Base-by-base conservation (phyloP, 2,329 filamentous ascomycete genomes). In the Zasmidium angulare region DNA sequence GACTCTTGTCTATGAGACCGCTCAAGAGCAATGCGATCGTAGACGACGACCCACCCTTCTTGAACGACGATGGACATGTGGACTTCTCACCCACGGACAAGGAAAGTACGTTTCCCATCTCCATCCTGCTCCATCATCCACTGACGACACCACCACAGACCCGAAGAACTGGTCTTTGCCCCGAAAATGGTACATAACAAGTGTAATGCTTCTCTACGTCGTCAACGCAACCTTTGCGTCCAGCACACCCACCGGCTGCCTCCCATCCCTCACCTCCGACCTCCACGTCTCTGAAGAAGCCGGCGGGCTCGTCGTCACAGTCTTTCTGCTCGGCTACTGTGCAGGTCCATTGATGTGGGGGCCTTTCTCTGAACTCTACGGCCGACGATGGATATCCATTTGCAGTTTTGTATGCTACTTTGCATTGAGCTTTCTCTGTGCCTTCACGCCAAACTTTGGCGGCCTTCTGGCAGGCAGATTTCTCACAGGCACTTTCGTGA, bases 341-440 rank as follows among this genome's bases (percentile, higher is more conserved):
- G 78, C 81, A 1, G 85, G 85, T 0, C 84, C 85, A 0, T 72
- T 88, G 10, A 72, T 88, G 14, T 88, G 86, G 78, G 87, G 85
- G 0, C 88, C 88, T 0, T 69, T 89, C 1, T 87, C 83, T 47
- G 87, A 90, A 69, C 85, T 88, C 60, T 83, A 82, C 58, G 86
- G 87, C 9, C 79, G 86, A 14, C 76, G 81, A 60, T 76, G 74
- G 63, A 78, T 85, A 50, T 82, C 84, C 63, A 80, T 82, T 67
- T 64, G 68, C 50, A 73, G 72, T 6, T 78, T 75, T 54, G 60
- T 65, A 2, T 43, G 63, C 14, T 79, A 79, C 60, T 70, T 79
- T 49, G 77, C 77, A 0, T 83, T 84, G 67, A 70, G 78, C 43
- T 84, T 84, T 60, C 70, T 83, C 1, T 84, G 82, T 63, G 80